Percentiles rank a stretch among this genome's conserved stretches.
These are phyloP conservation scores for Millerozyma miso DNA, from an alignment of 805 yeast species.

Conservation along the genomic window DNA sequence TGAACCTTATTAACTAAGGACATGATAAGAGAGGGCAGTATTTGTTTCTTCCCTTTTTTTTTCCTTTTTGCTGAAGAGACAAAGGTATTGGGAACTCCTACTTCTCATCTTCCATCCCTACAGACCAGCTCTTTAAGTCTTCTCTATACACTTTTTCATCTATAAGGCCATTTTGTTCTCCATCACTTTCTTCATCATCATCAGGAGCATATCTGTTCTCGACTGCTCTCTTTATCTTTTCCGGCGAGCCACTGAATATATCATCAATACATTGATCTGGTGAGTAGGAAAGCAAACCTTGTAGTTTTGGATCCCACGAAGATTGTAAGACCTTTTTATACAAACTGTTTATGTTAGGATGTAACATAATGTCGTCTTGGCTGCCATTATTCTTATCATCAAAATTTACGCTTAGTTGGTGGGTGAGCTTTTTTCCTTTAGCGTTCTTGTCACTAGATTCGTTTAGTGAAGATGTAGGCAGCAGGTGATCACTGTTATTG, in stretches of 20 bases:
- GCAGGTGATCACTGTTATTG: slow-evolving; percentile 2
- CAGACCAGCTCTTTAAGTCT: slow-evolving; percentile 34
- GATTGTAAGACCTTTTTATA: slow-evolving; percentile 53
- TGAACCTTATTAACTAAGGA: too few species aligned
- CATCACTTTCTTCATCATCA: slow-evolving; percentile 12
- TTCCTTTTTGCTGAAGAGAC: not conserved
- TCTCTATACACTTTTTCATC: slow-evolving; percentile 33
- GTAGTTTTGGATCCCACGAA: slow-evolving; percentile 55
- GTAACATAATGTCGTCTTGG: slow-evolving; percentile 25
- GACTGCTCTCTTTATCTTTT: slow-evolving; percentile 19
- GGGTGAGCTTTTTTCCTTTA: not conserved
- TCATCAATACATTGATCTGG: slow-evolving; percentile 74
- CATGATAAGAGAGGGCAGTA: too few species aligned
- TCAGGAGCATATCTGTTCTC: slow-evolving; percentile 2
- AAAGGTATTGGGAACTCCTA: not conserved
- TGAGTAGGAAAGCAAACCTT: slow-evolving; percentile 45
- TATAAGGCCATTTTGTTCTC: slow-evolving; percentile 33
- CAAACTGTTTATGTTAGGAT: slow-evolving; percentile 47
- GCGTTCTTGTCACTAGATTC: slow-evolving; percentile 6
- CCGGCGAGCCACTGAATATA: slow-evolving; percentile 68
- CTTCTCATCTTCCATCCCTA: slow-evolving; percentile 1
- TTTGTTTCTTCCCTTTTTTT: too few species aligned
- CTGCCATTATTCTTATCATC: not conserved
- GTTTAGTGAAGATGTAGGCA: slow-evolving; percentile 2
- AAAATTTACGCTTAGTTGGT: not conserved